Evolutionary conservation across 2,329 filamentous ascomycete genomes (phyloP).

Genomic region (Penicillium sp.): DNA sequence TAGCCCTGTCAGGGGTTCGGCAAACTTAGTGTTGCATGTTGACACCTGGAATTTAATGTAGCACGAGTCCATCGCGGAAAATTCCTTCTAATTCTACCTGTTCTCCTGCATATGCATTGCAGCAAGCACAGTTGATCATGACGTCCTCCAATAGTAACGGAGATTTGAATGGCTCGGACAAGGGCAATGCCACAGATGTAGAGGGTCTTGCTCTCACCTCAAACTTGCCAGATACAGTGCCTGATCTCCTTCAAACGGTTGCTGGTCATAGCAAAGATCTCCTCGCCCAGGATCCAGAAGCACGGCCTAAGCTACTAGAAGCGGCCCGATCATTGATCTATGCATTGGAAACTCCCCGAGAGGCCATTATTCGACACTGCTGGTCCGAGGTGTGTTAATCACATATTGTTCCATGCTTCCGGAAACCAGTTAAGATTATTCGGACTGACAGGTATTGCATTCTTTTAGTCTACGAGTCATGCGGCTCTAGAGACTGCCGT

Average conservation of each 20-base stretch:
- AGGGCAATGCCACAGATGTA: neutral
- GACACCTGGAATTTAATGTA: neutral
- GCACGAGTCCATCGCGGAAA: neutral
- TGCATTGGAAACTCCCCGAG: conserved; percentile 47
- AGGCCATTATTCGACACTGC: conserved; percentile 49
- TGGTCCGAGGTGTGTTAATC: conserved; percentile 39
- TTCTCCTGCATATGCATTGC: neutral
- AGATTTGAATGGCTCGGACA: neutral
- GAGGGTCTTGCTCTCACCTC: conserved; percentile 1
- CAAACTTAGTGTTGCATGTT: neutral
- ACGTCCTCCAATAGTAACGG: neutral
- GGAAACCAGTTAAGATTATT: neutral
- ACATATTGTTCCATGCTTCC: neutral
- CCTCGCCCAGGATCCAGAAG: neutral
- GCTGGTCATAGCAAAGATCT: neutral
- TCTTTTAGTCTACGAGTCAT: neutral
- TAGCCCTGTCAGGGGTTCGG: neutral
- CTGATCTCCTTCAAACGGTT: neutral
- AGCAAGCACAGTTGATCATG: neutral
- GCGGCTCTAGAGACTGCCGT: neutral
- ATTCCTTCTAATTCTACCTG: neutral
- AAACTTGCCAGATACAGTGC: neutral
- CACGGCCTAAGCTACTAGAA: conserved; percentile 13
- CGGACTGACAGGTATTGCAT: neutral
- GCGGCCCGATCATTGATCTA: conserved; percentile 18